Evolutionary conservation across 441 rosid genomes (phyloP), one percentile per base, ranked within the genome.

Genomic region (Populus hybrid): DNA sequence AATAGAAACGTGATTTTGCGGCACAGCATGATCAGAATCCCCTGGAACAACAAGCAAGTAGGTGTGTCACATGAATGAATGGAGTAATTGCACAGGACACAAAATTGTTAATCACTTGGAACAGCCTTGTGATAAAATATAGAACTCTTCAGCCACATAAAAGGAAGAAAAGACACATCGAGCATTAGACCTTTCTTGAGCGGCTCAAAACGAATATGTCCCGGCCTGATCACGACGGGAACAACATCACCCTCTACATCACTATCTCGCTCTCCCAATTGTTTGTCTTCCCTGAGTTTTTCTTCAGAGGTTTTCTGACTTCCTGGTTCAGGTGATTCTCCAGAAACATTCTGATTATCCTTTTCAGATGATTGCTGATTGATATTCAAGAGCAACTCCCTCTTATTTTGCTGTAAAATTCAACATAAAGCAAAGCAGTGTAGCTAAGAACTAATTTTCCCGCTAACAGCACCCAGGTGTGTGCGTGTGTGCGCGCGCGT

Each of bases 171-270:
- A 73, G 28, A 77, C 64, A 75, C 26, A 75, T 73, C 69, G 74
- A 77, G 46, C 59, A 64, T 36, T 70, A 76, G 66, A 88, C 97
- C 95, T 89, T 86, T 79, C 75, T 87, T 84, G 10, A 87, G 82
- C 30, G 94, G 90, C 80, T 87, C 86, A 85, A 94, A 96, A 76
- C 97, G 94, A 83, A 96, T 93, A 82, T 96, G 98, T 73, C 98
- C 98, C 50, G 99, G 98, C 88, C 91, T 89, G 78, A 94, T 87
- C 75, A 88, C 91, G 73, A 93, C 75, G 21, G 96, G 98, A 86
- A 94, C 87, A 72, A 88, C 75, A 5, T 82, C 89, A 80, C 87
- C 93, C 78, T 84, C 86, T 1, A 30, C 80, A 72, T 84, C 88
- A 74, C 82, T 80, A 82, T 84, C 83, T 34, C 78, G 82, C 81